Percentiles rank a stretch among this genome's conserved stretches.
These are phyloP conservation scores for Cercophora scortea DNA, from an alignment of 495 filamentous ascomycete genomes.

Conservation along the genomic window DNA sequence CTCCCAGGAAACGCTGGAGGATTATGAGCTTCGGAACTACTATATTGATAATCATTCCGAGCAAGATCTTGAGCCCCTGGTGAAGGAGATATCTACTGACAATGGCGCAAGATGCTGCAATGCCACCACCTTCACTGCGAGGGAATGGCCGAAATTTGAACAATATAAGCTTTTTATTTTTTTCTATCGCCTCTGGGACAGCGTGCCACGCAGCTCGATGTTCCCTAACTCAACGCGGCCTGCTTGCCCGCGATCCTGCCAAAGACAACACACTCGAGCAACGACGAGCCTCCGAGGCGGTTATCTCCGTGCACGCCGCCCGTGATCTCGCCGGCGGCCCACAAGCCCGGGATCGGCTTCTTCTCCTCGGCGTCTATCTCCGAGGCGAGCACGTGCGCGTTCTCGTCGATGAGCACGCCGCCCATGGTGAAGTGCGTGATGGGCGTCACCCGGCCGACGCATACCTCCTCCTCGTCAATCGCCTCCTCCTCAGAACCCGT, in stretches of 20 bases:
- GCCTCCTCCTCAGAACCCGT: conserved; percentile 14
- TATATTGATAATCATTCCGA: no score
- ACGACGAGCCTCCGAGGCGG: conserved; percentile 41
- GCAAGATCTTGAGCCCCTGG: no score
- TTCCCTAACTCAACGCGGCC: conserved; percentile 21
- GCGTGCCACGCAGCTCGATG: no score
- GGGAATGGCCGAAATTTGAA: no score
- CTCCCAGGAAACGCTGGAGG: no score
- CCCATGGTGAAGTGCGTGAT: conserved; percentile 57
- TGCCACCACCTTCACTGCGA: no score
- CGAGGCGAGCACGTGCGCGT: conserved; percentile 31
- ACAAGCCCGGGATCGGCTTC: conserved; percentile 35
- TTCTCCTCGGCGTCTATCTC: conserved; percentile 12
- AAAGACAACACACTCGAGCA: conserved; percentile 54
- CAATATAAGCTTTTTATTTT: no score
- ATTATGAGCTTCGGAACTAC: no score
- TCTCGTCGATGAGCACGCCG: conserved; percentile 40
- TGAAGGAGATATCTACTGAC: no score
- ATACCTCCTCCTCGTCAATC: conserved; percentile 41
- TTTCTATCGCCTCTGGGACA: no score
- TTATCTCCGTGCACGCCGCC: conserved; percentile 52
- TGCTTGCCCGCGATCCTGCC: conserved; percentile 46
- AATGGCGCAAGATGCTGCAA: no score
- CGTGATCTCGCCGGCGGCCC: conserved; percentile 48
- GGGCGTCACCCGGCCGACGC: conserved; percentile 49